These are phyloP conservation scores for Cryptococcus neoformans DNA, from an alignment of 1,284 basidiomycete genomes.

Conservation along the genomic window DNA sequence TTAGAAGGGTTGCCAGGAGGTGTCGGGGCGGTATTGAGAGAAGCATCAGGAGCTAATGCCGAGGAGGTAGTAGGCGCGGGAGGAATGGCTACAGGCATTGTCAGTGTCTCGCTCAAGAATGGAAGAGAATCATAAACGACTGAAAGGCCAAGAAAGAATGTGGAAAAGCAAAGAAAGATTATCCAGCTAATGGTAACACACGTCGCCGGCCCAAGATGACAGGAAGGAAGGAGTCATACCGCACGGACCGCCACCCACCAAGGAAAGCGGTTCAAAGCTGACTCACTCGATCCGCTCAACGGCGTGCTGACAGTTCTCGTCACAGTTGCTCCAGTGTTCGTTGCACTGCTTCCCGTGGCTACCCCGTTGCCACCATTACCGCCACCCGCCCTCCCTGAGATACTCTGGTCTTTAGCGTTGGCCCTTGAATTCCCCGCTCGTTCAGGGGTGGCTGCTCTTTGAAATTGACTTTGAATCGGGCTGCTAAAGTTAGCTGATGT, in stretches of 20 bases:
- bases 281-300: conserved; percentile 2
- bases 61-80: background rate
- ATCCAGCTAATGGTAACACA: no score
- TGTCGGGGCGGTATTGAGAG: background rate
- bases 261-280: background rate
- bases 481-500: background rate
- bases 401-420: background rate
- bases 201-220: no score
- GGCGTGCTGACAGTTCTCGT: conserved; percentile 40
- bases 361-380: background rate
- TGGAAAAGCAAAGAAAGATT: background rate
- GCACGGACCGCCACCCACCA: no score
- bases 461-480: background rate
- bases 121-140: no score
- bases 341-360: background rate
- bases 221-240: no score
- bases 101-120: background rate
- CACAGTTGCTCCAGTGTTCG: conserved; percentile 17
- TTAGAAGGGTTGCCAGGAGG: background rate
- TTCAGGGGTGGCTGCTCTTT: background rate
- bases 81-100: background rate
- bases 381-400: background rate
- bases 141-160: background rate
- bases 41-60: background rate
- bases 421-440: background rate